Conservation (phyloP, 2,329 filamentous ascomycete genomes). For the Biscogniauxia mediterranea region DNA sequence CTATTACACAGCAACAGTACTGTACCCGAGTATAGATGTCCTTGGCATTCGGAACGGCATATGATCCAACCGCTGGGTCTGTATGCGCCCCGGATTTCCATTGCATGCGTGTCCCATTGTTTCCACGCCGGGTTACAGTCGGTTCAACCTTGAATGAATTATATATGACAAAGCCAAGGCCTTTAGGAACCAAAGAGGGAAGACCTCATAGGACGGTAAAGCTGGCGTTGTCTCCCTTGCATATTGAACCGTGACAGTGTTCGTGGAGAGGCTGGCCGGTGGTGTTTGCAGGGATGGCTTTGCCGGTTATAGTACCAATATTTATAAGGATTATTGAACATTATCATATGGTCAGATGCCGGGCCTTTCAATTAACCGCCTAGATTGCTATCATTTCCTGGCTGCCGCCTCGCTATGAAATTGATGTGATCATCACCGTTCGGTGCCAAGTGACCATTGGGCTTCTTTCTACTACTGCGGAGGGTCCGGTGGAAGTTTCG, state of each 20-base stretch:
- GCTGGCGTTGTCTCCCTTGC: background rate
- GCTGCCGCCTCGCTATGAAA: conserved; percentile 3
- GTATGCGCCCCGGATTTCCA: background rate
- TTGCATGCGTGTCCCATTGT: background rate
- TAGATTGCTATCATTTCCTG: conserved; percentile 20
- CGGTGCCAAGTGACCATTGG: background rate
- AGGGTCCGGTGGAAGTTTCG: background rate
- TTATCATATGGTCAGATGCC: background rate
- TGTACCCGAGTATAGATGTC: background rate
- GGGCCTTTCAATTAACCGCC: conserved; percentile 17
- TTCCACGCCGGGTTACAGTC: background rate
- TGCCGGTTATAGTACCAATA: background rate
- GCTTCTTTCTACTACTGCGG: background rate
- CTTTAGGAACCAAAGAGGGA: background rate
- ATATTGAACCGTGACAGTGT: background rate
- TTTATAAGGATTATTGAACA: background rate
- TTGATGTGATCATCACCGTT: background rate
- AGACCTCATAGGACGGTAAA: background rate
- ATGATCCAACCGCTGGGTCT: background rate
- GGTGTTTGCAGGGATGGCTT: background rate
- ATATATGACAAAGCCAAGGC: background rate
- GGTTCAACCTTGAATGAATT: background rate
- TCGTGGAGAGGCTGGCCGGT: background rate
- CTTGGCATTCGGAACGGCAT: background rate
- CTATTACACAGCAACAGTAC: background rate